These are phyloP conservation scores for Ichthyophthirius multifiliis DNA, from an alignment of 169 alveolate genomes.

Conservation along the genomic window DNA sequence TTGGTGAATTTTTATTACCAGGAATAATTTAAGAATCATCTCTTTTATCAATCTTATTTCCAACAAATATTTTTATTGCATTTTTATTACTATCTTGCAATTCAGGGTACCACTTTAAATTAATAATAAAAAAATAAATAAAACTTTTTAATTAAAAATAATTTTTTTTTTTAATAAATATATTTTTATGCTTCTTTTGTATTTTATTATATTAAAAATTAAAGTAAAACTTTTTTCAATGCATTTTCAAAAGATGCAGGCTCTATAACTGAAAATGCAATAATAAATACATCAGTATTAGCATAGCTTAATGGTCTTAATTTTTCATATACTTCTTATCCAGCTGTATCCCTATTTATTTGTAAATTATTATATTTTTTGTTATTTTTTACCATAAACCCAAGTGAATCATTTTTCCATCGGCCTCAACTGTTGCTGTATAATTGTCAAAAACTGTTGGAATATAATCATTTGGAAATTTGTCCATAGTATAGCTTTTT, in stretches of 20 bases:
- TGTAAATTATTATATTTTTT: background rate
- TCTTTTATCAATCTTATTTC: slow-evolving; percentile 57
- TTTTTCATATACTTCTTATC: slow-evolving; percentile 54
- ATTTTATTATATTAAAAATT: background rate
- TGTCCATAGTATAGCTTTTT: slow-evolving; percentile 38
- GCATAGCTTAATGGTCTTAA: slow-evolving; percentile 53
- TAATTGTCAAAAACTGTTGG: slow-evolving; percentile 57
- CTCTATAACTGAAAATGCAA: slow-evolving; percentile 52
- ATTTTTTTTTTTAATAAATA: background rate
- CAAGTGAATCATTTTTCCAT: slow-evolving; percentile 33
- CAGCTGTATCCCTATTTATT: slow-evolving; percentile 59
- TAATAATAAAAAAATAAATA: background rate
- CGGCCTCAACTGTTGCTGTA: slow-evolving; percentile 18
- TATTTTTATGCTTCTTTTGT: background rate
- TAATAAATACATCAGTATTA: slow-evolving; percentile 49
- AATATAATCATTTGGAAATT: slow-evolving; percentile 48
- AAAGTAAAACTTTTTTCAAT: slow-evolving; percentile 19
- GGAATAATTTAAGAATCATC: slow-evolving; percentile 19
- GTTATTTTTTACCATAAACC: slow-evolving; percentile 44
- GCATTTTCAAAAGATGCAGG: slow-evolving; percentile 52
- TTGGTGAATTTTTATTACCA: slow-evolving; percentile 13
- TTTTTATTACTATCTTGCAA: slow-evolving; percentile 33
- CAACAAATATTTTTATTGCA: slow-evolving; percentile 48
- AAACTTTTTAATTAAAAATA: background rate
- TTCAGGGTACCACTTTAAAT: slow-evolving; percentile 57